Base-by-base conservation (phyloP, 306 rosid genomes). In the Luffa aegyptiaca region DNA sequence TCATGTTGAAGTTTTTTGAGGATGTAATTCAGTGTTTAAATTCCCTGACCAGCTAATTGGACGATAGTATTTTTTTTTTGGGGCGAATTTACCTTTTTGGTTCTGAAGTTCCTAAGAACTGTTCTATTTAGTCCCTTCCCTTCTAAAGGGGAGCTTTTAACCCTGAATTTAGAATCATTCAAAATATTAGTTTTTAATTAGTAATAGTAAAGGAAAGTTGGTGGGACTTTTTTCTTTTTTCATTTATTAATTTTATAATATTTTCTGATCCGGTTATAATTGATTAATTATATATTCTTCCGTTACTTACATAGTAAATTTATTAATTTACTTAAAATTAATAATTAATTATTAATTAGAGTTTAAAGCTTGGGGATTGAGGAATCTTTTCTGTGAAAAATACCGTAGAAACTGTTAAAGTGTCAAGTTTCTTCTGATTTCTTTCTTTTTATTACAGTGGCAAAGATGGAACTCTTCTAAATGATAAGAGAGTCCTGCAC, bases 381-480 rank as follows among this genome's bases (percentile, higher is more conserved):
- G 44, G 3, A 66, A 13, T 2, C 55, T 44, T 41, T 36, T 39
- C 53, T 5, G 52, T 18, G 75, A 3, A n/a, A 66, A 17, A 3
- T 68, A 37, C n/a, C 13, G 8, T 68, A 16, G 72, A 16, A 8
- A 42, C 41, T 5, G 41, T 45, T 10, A 5, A 20, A 0, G 4
- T 79, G 81, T 44, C 59, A 26, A 37, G 16, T 80, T 77, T 76
- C 21, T 63, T 82, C 53, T 63, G 62, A 42, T 71, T 79, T 45
- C 39, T 82, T 83, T 39, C 79, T 59, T 83, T 55, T 73, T 62
- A 63, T 87, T 48, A 80, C 62, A 79, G 88, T 48, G 81, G 82
- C 82, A 84, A 81, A 81, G 63, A 68, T 77, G 88, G 76, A 79
- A 85, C 88, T 57, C 77, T 83, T 78, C 89, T 87, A 79, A 81